Evolutionary conservation across 2,329 filamentous ascomycete genomes (phyloP).

Genomic region (Aspergillus chevalieri): DNA sequence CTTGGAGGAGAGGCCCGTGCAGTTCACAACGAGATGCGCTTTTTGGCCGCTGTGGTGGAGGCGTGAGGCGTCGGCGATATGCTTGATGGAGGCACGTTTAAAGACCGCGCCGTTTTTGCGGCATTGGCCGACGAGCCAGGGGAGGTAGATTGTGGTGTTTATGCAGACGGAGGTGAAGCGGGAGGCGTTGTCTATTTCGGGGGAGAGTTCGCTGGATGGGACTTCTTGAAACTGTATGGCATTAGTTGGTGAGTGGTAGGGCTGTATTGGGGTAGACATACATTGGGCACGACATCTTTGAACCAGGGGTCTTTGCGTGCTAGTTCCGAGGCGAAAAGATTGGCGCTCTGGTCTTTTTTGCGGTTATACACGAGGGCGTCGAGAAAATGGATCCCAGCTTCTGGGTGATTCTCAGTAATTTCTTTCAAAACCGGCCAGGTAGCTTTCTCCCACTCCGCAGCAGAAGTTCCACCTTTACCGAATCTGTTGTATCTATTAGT

Average conservation of each 20-base stretch:
- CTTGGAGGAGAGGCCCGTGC: constrained; percentile 70
- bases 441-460: constrained; percentile 52
- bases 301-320: constrained; percentile 67
- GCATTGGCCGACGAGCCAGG: constrained; percentile 78
- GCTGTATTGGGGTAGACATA: constrained; percentile 25
- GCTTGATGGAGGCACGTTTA: constrained; percentile 57
- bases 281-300: constrained; percentile 62
- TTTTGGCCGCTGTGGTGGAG: constrained; percentile 52
- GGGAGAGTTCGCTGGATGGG: constrained; percentile 50
- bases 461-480: constrained; percentile 32
- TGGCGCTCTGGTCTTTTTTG: constrained; percentile 56
- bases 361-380: constrained; percentile 54
- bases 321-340: constrained; percentile 61
- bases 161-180: constrained; percentile 83
- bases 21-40: constrained; percentile 72
- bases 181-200: constrained; percentile 64
- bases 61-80: constrained; percentile 64
- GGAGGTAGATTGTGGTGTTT: constrained; percentile 81
- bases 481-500: constrained; percentile 23
- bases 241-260: background rate
- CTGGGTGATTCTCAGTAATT: constrained; percentile 59
- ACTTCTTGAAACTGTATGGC: constrained; percentile 55
- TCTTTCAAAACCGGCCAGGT: constrained; percentile 60
- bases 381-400: constrained; percentile 73
- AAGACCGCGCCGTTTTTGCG: constrained; percentile 65